Base-by-base conservation (phyloP, 2,329 filamentous ascomycete genomes). In the Tolypocladium amazonense region DNA sequence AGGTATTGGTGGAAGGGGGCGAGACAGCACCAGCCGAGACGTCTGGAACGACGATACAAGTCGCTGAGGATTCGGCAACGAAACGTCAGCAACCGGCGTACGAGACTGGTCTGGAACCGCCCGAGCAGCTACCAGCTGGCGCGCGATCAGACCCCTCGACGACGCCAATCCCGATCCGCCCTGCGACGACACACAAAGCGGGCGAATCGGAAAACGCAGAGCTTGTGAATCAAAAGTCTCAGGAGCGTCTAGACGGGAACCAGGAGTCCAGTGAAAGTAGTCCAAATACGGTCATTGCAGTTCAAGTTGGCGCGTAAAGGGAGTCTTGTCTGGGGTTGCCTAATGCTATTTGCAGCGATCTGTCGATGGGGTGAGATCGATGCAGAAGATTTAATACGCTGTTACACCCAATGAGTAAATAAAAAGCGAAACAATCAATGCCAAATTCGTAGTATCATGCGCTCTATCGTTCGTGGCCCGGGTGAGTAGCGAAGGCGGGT, bases 1-100 rank as follows among this genome's bases (percentile, higher is more conserved):
- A 70, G n/a, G 71, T 75, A 1, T 68, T 73, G 23, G 65, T 67
- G 0, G 64, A 64, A n/a, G 62, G 61, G 12, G 64, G 59, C 1
- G 56, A 62, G 3, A 59, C 53, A 27, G 64, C 65, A 20, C 63
- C 60, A n/a, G 65, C 66, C 14, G 68, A 68, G 27, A 62, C 33
- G 15, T 58, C 56, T 23, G 59, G 59, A 9, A 61, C 56, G 20
- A 58, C 57, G 8, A 56, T 61, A 11, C 47, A 58, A 57, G 41
- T 25, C 38, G 25, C 45, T 5, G 56, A 50, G 25, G 55, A 43
- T 11, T 18, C 38, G 1, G 38, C 37, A 33, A 27, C 18, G 15
- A 33, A 33, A 2, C 7, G 4, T 1, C 55, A n/a, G 18, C 35
- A 33, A 6, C 38, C 43, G 25, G 20, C 37, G 9, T 43, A 20